Percentiles rank a stretch among this genome's conserved stretches.
phyloP scores from a whole-genome alignment of 768 basidiomycete genomes.

The Cyathus striatus region DNA sequence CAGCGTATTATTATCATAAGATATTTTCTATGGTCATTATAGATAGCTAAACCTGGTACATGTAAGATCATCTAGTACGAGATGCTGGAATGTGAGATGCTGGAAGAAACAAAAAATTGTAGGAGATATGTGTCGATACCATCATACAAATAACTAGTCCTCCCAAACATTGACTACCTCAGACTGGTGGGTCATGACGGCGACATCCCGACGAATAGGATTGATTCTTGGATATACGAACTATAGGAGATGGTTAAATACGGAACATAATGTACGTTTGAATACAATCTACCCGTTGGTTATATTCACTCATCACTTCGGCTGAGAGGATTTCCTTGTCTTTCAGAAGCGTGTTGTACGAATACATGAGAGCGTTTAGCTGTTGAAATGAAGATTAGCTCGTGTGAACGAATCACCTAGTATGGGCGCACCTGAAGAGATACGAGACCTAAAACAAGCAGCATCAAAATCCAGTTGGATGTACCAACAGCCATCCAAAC shows the following conservation, averaged over 20 bases:
- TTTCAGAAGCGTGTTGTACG: conserved; percentile 64
- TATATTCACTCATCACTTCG: conserved; percentile 83
- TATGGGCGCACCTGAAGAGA: conserved; percentile 51
- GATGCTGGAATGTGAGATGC: too few species aligned
- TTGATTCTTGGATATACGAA: conserved; percentile 83
- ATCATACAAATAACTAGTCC: conserved; percentile 18
- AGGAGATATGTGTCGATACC: too few species aligned
- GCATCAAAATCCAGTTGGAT: conserved; percentile 73
- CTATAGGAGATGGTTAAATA: conserved; percentile 25
- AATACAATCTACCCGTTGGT: conserved; percentile 54
- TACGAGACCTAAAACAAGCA: conserved; percentile 62
- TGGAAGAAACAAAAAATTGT: too few species aligned
- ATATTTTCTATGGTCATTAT: too few species aligned
- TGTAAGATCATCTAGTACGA: too few species aligned
- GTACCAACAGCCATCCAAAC: conserved; percentile 68
- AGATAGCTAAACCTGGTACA: too few species aligned
- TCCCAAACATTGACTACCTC: conserved; percentile 67
- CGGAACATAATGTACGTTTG: not conserved
- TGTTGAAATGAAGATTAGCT: conserved; percentile 13
- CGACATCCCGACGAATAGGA: conserved; percentile 70
- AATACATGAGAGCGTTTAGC: conserved; percentile 44
- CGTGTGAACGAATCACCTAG: not conserved
- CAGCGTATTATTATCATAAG: too few species aligned
- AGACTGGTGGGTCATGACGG: conserved; percentile 82
- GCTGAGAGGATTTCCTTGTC: conserved; percentile 71